Evolutionary conservation across 2,329 filamentous ascomycete genomes (phyloP).

Genomic region (Trichoderma hamatum): DNA sequence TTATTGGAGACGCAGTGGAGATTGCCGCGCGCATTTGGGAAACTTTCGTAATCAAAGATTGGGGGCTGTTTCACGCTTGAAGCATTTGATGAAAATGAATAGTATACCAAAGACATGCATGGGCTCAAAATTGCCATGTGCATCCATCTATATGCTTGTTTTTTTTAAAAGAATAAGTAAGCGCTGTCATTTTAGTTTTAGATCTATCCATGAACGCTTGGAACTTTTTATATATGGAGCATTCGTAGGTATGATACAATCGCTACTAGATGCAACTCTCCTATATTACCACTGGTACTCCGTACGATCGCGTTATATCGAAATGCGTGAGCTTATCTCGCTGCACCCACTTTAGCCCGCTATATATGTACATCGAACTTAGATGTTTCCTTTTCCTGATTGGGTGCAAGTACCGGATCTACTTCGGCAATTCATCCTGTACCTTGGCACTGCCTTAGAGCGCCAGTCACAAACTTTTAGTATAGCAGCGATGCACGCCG

Average conservation of each 20-base stretch:
- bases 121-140: not conserved
- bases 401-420: not conserved
- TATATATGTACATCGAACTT: not conserved
- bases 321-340: not conserved
- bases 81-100: not conserved
- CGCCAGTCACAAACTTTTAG: slow-evolving; percentile 20
- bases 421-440: not conserved
- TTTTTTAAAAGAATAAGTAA: not conserved
- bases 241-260: not conserved
- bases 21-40: slow-evolving; percentile 69
- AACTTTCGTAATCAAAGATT: slow-evolving; percentile 78
- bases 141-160: not conserved
- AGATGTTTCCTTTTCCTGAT: not conserved
- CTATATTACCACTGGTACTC: not conserved
- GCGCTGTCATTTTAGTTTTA: not conserved
- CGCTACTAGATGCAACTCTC: not conserved
- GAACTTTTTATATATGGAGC: not conserved
- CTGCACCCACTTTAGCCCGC: not conserved
- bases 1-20: slow-evolving; percentile 70
- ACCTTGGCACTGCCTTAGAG: not conserved
- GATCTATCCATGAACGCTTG: not conserved
- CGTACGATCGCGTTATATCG: not conserved
- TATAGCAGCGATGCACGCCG: not conserved
- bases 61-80: slow-evolving; percentile 65
- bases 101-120: not conserved